These are phyloP conservation scores for Pseudogymnoascus sp. DNA, from an alignment of 2,329 filamentous ascomycete genomes.

Conservation along the genomic window DNA sequence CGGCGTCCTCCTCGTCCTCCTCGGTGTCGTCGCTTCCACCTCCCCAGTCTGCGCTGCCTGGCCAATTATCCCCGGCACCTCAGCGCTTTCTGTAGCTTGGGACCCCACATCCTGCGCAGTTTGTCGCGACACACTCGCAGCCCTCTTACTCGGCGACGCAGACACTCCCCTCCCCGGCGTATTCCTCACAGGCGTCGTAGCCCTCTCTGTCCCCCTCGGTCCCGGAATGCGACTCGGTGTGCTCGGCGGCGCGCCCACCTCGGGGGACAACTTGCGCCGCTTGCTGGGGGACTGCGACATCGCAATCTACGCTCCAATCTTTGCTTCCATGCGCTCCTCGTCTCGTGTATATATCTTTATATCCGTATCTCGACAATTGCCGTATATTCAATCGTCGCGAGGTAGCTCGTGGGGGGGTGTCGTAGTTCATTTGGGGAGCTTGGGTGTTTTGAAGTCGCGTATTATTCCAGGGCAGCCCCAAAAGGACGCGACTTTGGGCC, in stretches of 20 bases:
- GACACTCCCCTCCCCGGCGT: constrained; percentile 16
- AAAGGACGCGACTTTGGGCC: constrained; percentile 19
- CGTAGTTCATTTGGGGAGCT: neutral
- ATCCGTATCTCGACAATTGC: neutral
- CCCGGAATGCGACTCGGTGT: constrained; percentile 30
- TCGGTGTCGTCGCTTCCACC: neutral
- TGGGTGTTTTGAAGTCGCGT: constrained; percentile 17
- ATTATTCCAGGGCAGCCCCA: neutral
- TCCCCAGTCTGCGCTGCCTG: neutral
- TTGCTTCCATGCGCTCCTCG: neutral
- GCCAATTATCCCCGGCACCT: constrained; percentile 12
- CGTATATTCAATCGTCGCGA: neutral
- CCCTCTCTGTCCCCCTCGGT: constrained; percentile 19
- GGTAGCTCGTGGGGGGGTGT: neutral
- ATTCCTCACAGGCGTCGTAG: constrained; percentile 30
- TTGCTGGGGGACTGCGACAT: constrained; percentile 57
- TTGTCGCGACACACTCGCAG: neutral
- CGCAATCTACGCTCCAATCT: constrained; percentile 7
- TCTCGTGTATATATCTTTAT: neutral
- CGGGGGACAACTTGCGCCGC: constrained; percentile 55
- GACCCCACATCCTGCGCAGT: neutral
- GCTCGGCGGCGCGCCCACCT: constrained; percentile 36
- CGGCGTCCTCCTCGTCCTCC: neutral
- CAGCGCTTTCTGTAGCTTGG: neutral
- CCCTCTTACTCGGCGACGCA: constrained; percentile 23